Percentiles rank a stretch among this genome's conserved stretches.
phyloP scores from a whole-genome alignment of 1,284 basidiomycete genomes.

The Microstroma glucosiphilum region DNA sequence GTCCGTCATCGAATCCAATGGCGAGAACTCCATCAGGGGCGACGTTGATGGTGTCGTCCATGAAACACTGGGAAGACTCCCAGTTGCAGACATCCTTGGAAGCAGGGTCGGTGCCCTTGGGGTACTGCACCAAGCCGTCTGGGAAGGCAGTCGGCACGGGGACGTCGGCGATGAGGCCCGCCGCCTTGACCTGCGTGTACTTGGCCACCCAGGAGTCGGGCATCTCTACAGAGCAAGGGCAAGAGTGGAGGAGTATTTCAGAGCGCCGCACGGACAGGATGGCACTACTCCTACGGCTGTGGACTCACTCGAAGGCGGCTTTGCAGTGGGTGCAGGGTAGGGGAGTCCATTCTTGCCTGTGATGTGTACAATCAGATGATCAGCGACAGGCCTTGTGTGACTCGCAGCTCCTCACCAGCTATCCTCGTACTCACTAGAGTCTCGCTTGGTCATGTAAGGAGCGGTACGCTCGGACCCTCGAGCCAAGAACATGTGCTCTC shows the following conservation, averaged over 20 bases:
- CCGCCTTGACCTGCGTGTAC: conserved; percentile 19
- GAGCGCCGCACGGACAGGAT: too few relatives aligned
- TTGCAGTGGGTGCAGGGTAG: neutral
- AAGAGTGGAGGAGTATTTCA: neutral
- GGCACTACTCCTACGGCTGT: neutral
- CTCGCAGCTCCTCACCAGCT: neutral
- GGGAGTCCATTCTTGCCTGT: conserved; percentile 7
- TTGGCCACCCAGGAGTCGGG: conserved; percentile 31
- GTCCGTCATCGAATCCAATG: conserved; percentile 47
- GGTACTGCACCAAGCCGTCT: conserved; percentile 22
- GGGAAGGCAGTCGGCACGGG: conserved; percentile 13
- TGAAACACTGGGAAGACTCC: conserved; percentile 56
- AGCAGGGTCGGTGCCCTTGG: conserved; percentile 21
- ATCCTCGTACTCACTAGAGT: conserved; percentile 2
- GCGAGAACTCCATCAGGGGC: conserved; percentile 49
- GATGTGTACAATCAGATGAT: neutral
- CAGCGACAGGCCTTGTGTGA: neutral
- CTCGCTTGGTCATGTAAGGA: conserved; percentile 3
- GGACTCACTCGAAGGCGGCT: neutral
- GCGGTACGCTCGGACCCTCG: neutral
- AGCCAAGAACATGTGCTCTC: neutral
- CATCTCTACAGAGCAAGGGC: conserved; percentile 13
- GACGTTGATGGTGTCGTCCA: conserved; percentile 63
- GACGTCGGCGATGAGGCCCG: conserved; percentile 37
- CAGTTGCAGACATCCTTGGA: conserved; percentile 26